A percentile compares a stretch with the other conserved stretches of the same genome.
phyloP scores from a whole-genome alignment of 2,329 filamentous ascomycete species.

The Orbilia blumenaviensis region DNA sequence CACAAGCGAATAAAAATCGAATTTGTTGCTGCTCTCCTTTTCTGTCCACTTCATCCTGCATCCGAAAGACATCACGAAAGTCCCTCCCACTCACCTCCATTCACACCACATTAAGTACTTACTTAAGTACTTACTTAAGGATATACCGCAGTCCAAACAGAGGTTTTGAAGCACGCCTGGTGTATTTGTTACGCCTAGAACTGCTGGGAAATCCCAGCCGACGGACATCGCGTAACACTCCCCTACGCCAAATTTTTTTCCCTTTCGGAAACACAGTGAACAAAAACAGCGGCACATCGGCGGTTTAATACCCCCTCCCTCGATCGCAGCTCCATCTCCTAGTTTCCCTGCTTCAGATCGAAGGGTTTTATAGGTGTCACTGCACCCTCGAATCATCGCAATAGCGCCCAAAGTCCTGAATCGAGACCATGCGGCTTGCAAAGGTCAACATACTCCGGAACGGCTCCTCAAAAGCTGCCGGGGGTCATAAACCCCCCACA shows the following conservation, averaged over 20 bases:
- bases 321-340: too few species aligned
- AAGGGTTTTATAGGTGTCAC: not conserved
- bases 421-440: conserved; percentile 22
- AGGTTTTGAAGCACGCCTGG: not conserved
- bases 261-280: not conserved
- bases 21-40: not conserved
- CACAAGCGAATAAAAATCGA: not conserved
- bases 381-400: too few species aligned
- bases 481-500: not conserved
- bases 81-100: not conserved
- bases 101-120: not conserved
- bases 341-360: too few species aligned
- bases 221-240: not conserved
- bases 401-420: not conserved
- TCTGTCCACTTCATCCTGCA: conserved; percentile 13
- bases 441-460: conserved; percentile 44
- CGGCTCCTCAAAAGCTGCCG: not conserved
- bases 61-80: not conserved
- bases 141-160: not conserved
- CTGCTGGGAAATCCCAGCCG: not conserved
- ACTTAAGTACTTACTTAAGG: not conserved
- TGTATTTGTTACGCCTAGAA: not conserved
- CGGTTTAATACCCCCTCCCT: not conserved
- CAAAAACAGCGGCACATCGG: not conserved
- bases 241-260: not conserved